These are phyloP conservation scores for Moricandia moricandioides DNA, from an alignment of 345 rosid genomes.

Conservation along the genomic window DNA sequence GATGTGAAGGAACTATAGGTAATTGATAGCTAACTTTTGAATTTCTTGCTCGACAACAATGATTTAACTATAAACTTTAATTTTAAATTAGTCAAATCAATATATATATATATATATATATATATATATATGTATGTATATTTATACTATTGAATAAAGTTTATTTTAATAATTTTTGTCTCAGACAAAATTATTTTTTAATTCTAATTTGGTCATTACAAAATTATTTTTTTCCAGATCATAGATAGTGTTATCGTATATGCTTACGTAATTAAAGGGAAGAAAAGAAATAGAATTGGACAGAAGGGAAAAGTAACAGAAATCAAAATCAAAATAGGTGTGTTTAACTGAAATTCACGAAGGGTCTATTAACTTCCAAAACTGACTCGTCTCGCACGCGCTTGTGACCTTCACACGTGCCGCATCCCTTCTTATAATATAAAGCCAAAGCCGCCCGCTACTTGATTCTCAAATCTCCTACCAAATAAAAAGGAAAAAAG, in stretches of 20 bases:
- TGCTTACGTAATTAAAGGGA: not conserved
- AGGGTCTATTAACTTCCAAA: conserved; percentile 26
- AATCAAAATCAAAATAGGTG: not conserved
- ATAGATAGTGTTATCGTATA: conserved; percentile 1
- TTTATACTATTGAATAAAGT: no score
- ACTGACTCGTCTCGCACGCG: conserved; percentile 35
- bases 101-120: no score
- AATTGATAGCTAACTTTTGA: not conserved
- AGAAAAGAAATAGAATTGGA: not conserved
- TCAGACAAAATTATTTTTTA: no score
- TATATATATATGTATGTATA: no score
- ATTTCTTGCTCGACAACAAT: not conserved
- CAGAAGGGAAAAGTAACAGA: conserved; percentile 2
- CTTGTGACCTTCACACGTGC: conserved; percentile 22
- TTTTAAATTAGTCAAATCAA: no score
- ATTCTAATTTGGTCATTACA: no score
- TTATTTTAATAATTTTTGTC: no score
- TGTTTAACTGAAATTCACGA: not conserved
- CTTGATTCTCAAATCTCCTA: not conserved
- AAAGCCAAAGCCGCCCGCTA: not conserved
- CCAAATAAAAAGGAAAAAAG: not conserved
- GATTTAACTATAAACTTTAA: no score
- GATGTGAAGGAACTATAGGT: not conserved
- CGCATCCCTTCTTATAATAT: conserved; percentile 14
- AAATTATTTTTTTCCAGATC: not conserved